Percentiles rank a stretch among this genome's conserved stretches.
These are phyloP conservation scores for Scenedesmus sp. DNA, from an alignment of 163 green algal genomes.

Conservation along the genomic window DNA sequence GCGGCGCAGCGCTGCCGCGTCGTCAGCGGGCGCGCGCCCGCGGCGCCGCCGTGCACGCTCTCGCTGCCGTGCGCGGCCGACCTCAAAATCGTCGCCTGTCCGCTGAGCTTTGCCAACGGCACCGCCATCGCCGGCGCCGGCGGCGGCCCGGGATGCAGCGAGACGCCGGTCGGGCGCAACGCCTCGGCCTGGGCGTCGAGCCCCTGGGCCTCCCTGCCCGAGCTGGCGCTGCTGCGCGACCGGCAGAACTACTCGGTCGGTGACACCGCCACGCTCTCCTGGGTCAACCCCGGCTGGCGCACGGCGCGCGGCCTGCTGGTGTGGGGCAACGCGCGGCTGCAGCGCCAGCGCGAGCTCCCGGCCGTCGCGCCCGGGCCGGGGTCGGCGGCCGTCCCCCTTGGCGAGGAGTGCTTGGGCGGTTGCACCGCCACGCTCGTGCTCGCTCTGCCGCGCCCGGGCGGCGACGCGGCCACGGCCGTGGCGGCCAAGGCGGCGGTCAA, in stretches of 20 bases:
- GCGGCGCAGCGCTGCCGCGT: conserved; percentile 11
- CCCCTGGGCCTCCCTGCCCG: conserved; percentile 4
- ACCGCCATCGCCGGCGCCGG: neutral
- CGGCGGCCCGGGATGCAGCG: conserved; percentile 7
- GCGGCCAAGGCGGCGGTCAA: neutral
- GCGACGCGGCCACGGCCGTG: neutral
- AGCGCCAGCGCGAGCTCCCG: neutral
- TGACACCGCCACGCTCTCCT: neutral
- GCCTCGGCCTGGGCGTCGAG: conserved; percentile 3
- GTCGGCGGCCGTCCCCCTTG: conserved; percentile 2
- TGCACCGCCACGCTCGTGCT: conserved; percentile 29
- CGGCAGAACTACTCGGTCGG: conserved; percentile 9
- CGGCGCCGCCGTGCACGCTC: conserved; percentile 23
- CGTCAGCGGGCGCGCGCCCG: neutral
- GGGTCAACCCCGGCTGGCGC: conserved; percentile 36
- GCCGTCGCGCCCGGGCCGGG: conserved; percentile 6
- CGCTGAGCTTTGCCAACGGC: neutral
- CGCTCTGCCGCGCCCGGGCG: conserved; percentile 6
- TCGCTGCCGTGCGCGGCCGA: conserved; percentile 41
- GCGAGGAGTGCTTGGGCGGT: conserved; percentile 33
- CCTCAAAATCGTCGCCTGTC: conserved; percentile 43
- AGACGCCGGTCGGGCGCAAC: conserved; percentile 36
- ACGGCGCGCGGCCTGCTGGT: conserved; percentile 25
- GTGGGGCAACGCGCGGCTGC: conserved; percentile 27
- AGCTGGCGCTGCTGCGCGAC: conserved; percentile 7